These are phyloP conservation scores for Lepidium africanum DNA, from an alignment of 345 rosid genomes.

Conservation along the genomic window DNA sequence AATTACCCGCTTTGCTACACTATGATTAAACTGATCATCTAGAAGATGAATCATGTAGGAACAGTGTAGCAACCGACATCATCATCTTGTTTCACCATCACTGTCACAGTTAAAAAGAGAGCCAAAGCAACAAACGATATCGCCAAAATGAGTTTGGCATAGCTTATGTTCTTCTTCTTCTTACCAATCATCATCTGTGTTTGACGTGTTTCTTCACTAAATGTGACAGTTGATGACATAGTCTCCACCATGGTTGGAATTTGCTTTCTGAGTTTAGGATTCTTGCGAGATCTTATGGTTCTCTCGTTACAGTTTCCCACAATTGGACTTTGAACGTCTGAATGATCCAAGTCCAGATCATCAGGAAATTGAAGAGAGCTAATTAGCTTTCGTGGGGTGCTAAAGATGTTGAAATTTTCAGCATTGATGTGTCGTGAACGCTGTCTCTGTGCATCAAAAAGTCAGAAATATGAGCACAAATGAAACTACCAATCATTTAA, in stretches of 20 bases:
- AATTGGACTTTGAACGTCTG: conserved; percentile 41
- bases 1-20: conserved; percentile 1
- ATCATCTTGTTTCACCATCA: conserved; percentile 29
- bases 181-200: conserved; percentile 12
- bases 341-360: conserved; percentile 38
- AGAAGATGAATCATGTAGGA: conserved; percentile 35
- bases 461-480: neutral
- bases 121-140: conserved; percentile 34
- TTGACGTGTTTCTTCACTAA: conserved; percentile 15
- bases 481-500: conserved; percentile 23
- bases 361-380: conserved; percentile 69
- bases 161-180: conserved; percentile 16
- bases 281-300: conserved; percentile 23
- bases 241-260: conserved; percentile 40
- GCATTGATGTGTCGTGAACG: conserved; percentile 43
- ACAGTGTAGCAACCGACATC: conserved; percentile 39
- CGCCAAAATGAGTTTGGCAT: conserved; percentile 31
- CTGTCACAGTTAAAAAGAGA: conserved; percentile 24
- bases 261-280: conserved; percentile 27
- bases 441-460: conserved; percentile 43
- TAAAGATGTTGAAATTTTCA: conserved; percentile 49
- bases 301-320: neutral
- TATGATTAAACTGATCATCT: neutral
- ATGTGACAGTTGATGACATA: conserved; percentile 32
- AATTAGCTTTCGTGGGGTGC: conserved; percentile 74